Evolutionary conservation across 345 rosid genomes (phyloP), one percentile per base, ranked within the genome.

Genomic region (Syzygium grande): DNA sequence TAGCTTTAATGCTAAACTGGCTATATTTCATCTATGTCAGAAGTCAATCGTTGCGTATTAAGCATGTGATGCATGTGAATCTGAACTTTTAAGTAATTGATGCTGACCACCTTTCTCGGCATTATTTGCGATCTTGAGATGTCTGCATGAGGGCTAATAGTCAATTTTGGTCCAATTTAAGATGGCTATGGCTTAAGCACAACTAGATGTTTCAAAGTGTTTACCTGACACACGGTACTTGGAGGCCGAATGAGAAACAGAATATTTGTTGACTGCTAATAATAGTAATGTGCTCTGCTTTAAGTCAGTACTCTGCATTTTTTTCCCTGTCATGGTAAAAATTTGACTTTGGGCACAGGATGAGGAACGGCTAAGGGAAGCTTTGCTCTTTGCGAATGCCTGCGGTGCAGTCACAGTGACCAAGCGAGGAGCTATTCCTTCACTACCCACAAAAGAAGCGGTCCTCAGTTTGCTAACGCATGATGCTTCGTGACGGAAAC

Each of bases 371-470:
- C 90, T 98, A 88, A 92, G 96, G 87, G 94, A 95, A 85, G 98
- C 98, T 22, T 96, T 98, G 83, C 84, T 87, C 2, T 98, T 97
- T 21, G 98, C 98, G 22, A 98, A 98, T 85, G 98, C 93, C 52
- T 97, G 99, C 58, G 99, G 98, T 13, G 98, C 98, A 27, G 90
- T 93, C 84, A 94, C 99, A 0, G 99, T 96, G 53, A 98, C 95
- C 53, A 95, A 93, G 92, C 94, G 98, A 90, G 99, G 99, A 78
- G 99, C 99, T 0, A 98, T 98, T 90, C 99, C 99, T 21, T 96
- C 98, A 0, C 90, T 98, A 84, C 99, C 99, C 27, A 92, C 98
- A 34, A 95, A 90, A 91, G 86, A 92, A 85, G 95, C 95, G 17
- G 98, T 94, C 88, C 93, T 90, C 80, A 87, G 94, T 10, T 93